phyloP scores from a whole-genome alignment of 2,329 filamentous ascomycete genomes.

The Phoma sp. region DNA sequence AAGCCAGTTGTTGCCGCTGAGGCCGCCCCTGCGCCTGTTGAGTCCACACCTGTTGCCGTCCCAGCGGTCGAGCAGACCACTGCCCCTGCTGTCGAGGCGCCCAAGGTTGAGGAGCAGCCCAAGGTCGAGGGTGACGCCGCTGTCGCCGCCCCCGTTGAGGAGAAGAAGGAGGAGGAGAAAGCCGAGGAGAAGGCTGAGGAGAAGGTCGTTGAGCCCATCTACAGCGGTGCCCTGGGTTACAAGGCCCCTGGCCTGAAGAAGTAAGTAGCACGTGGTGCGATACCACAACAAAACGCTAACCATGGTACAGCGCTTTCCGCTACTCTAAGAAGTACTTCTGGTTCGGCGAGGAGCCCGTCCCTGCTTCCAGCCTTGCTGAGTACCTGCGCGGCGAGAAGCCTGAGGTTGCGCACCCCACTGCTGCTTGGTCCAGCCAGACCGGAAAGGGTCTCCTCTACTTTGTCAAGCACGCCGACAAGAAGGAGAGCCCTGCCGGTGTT shows the following conservation, averaged over 20 bases:
- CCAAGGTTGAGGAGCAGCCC: slow-evolving; percentile 36
- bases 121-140: slow-evolving; percentile 36
- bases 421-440: slow-evolving; percentile 90
- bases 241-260: slow-evolving; percentile 90
- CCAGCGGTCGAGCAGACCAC: slow-evolving; percentile 48
- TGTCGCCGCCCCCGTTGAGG: slow-evolving; percentile 35
- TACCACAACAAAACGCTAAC: slow-evolving; percentile 20
- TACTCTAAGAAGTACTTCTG: slow-evolving; percentile 91
- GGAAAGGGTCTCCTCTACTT: slow-evolving; percentile 95
- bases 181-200: slow-evolving; percentile 59
- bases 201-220: slow-evolving; percentile 69
- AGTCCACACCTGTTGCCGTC: slow-evolving; percentile 49
- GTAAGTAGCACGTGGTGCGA: slow-evolving; percentile 63
- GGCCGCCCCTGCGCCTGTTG: slow-evolving; percentile 48
- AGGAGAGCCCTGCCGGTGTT: slow-evolving; percentile 79
- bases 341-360: slow-evolving; percentile 70
- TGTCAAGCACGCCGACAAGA: slow-evolving; percentile 83
- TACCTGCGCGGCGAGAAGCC: slow-evolving; percentile 93
- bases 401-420: slow-evolving; percentile 76
- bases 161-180: slow-evolving; percentile 52
- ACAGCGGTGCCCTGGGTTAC: slow-evolving; percentile 86
- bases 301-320: slow-evolving; percentile 74
- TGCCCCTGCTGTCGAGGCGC: slow-evolving; percentile 43
- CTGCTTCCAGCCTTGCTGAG: slow-evolving; percentile 73
- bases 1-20: slow-evolving; percentile 67